phyloP scores from a whole-genome alignment of 1,284 basidiomycete species.

The Apiotrichum montevideense region DNA sequence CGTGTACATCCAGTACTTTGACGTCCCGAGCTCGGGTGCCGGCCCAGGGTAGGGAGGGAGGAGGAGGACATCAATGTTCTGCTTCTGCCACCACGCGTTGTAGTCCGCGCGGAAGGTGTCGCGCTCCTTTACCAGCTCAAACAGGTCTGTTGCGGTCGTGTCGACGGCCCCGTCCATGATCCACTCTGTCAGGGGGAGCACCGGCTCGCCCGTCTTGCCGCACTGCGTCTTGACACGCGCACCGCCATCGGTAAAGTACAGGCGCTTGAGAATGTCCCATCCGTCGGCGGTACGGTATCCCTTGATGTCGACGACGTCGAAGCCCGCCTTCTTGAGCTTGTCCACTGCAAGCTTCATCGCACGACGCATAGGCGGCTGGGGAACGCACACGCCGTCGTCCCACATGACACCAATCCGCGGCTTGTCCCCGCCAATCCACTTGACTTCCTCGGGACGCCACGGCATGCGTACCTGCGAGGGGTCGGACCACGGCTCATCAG shows the following conservation, averaged over 20 bases:
- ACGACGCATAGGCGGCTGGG: constrained; percentile 39
- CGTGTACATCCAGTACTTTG: constrained; percentile 53
- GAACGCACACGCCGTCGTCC: constrained; percentile 38
- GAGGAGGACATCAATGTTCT: constrained; percentile 37
- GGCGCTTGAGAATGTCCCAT: constrained; percentile 24
- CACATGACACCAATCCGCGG: constrained; percentile 39
- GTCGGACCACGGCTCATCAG: constrained; percentile 40
- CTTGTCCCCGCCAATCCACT: constrained; percentile 17
- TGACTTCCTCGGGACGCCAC: constrained; percentile 24
- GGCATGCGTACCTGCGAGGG: constrained; percentile 31
- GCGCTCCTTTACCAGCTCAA: constrained; percentile 29
- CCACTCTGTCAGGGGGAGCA: constrained; percentile 33
- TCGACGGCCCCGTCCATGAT: constrained; percentile 17
- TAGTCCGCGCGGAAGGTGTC: constrained; percentile 27
- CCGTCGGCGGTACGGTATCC: constrained; percentile 23
- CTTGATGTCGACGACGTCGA: constrained; percentile 25
- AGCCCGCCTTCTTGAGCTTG: constrained; percentile 23
- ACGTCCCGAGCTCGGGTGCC: constrained; percentile 29
- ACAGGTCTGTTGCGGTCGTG: constrained; percentile 20
- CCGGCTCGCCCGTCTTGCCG: constrained; percentile 25
- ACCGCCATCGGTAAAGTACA: constrained; percentile 40
- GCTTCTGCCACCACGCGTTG: constrained; percentile 20
- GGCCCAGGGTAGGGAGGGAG: constrained; percentile 35
- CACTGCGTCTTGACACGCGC: constrained; percentile 19
- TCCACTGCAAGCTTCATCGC: constrained; percentile 31